Percentiles rank a stretch among this genome's conserved stretches.
Conservation (phyloP, 805 yeast genomes). For the Kluyveromyces dobzhanskii region DNA sequence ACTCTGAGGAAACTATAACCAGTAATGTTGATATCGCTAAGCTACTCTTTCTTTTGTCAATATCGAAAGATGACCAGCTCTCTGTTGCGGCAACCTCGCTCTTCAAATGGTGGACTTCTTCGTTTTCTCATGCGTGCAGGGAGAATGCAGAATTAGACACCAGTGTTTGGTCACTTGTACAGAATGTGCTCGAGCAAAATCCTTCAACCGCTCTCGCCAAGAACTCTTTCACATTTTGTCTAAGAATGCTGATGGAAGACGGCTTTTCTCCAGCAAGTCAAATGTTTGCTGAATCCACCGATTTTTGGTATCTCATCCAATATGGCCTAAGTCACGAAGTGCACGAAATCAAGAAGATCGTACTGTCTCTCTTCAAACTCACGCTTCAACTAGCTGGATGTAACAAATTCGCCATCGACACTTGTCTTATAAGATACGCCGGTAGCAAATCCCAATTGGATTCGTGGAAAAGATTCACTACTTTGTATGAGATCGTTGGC, state of each 20-base stretch:
- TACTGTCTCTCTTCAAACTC: slow-evolving; percentile 54
- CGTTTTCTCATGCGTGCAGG: slow-evolving; percentile 21
- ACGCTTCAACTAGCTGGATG: slow-evolving; percentile 62
- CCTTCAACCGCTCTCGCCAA: slow-evolving; percentile 27
- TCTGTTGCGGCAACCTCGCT: slow-evolving; percentile 29
- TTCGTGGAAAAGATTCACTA: slow-evolving; percentile 66
- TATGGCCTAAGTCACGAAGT: slow-evolving; percentile 42
- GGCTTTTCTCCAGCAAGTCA: slow-evolving; percentile 5
- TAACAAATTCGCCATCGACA: slow-evolving; percentile 57
- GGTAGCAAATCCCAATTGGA: slow-evolving; percentile 79
- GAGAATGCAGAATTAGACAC: slow-evolving; percentile 16
- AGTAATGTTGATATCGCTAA: slow-evolving; percentile 11
- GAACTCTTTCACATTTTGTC: slow-evolving; percentile 46
- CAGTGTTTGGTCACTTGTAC: slow-evolving; percentile 41
- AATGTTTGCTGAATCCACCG: slow-evolving; percentile 12
- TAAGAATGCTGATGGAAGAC: slow-evolving; percentile 39
- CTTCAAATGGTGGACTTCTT: slow-evolving; percentile 47
- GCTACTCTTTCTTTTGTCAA: slow-evolving; percentile 29
- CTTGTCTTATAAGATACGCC: slow-evolving; percentile 75
- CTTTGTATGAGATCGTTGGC: slow-evolving; percentile 72
- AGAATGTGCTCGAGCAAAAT: slow-evolving; percentile 26
- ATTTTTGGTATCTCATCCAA: slow-evolving; percentile 54
- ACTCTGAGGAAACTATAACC: background rate
- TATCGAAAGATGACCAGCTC: slow-evolving; percentile 32
- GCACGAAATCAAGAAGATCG: slow-evolving; percentile 64